These are phyloP conservation scores for Ophiostoma perfectum DNA, from an alignment of 2,329 filamentous ascomycete species.

Conservation along the genomic window DNA sequence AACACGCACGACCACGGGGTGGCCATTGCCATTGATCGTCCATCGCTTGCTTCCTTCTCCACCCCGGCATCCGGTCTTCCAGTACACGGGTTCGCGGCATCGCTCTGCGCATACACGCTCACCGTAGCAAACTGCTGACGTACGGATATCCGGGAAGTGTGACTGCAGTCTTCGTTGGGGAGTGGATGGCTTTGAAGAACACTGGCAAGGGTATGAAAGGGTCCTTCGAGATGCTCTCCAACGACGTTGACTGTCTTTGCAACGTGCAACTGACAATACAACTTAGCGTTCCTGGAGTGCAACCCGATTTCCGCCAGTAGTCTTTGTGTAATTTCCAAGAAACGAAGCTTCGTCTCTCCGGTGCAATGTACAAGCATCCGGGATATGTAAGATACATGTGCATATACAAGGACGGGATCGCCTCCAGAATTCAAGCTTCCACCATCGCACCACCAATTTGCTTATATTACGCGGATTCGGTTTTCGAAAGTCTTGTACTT, in stretches of 20 bases:
- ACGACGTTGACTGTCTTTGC: not conserved
- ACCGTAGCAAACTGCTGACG: not conserved
- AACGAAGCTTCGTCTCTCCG: no score
- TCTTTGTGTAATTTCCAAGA: not conserved
- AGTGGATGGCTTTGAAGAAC: not conserved
- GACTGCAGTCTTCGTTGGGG: not conserved
- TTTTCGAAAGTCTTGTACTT: not conserved
- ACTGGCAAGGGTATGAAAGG: not conserved
- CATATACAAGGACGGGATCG: not conserved
- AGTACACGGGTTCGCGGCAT: not conserved
- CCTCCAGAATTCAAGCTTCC: not conserved
- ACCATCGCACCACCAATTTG: not conserved
- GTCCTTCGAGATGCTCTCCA: not conserved
- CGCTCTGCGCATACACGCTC: not conserved
- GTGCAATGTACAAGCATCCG: not conserved
- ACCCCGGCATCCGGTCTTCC: not conserved
- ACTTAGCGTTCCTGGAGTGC: not conserved
- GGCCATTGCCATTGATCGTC: not conserved
- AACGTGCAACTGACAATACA: conserved; percentile 1
- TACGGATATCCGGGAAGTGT: not conserved
- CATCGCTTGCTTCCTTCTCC: not conserved
- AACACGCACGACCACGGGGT: not conserved
- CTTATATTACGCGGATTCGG: not conserved
- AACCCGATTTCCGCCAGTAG: not conserved
- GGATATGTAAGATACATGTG: not conserved